These are phyloP conservation scores for Cryptosporidium tyzzeri DNA, from an alignment of 169 alveolate genomes.

Conservation along the genomic window DNA sequence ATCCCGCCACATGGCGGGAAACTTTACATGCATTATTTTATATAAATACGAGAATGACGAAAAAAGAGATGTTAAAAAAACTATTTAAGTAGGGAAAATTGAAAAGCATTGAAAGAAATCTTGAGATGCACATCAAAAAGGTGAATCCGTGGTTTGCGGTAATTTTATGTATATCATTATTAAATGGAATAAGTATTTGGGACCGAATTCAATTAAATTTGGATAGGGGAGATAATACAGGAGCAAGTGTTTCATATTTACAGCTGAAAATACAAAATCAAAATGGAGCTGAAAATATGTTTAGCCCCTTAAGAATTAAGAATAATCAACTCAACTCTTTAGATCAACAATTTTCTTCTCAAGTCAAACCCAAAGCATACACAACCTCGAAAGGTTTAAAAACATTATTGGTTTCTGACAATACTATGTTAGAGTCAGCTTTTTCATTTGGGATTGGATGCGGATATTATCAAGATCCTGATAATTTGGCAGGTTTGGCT, in stretches of 20 bases:
- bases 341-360: constrained; percentile 25
- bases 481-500: constrained; percentile 54
- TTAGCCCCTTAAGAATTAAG: constrained; percentile 3
- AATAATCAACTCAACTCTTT: neutral
- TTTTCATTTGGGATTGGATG: constrained; percentile 69
- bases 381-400: constrained; percentile 59
- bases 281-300: neutral
- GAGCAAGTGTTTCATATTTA: neutral
- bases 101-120: constrained; percentile 8
- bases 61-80: constrained; percentile 3
- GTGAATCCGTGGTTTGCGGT: neutral
- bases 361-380: neutral
- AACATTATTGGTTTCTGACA: constrained; percentile 34
- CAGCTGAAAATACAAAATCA: neutral
- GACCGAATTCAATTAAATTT: neutral
- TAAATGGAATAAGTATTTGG: neutral
- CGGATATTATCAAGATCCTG: constrained; percentile 74
- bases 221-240: neutral
- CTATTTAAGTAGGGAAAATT: neutral
- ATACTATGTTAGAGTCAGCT: constrained; percentile 47
- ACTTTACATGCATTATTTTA: constrained; percentile 53
- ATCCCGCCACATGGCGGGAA: constrained; percentile 69
- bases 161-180: neutral
- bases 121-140: constrained; percentile 21
- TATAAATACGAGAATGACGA: constrained; percentile 20